Base-by-base conservation (phyloP, 441 rosid genomes). In the Manihot esculenta region DNA sequence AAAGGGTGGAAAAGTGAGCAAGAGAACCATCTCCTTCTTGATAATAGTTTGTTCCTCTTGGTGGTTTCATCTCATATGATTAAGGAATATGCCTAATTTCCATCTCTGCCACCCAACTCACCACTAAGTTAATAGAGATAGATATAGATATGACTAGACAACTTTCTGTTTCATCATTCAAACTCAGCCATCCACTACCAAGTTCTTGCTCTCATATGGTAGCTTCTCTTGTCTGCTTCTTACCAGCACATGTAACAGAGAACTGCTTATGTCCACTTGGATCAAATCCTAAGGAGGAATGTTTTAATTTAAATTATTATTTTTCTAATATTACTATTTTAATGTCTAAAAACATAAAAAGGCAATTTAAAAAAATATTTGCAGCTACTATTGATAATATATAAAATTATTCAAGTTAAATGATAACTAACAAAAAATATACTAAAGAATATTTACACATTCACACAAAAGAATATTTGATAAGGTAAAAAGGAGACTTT, bases 121-220 rank as follows among this genome's bases (percentile, higher is more conserved):
- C 50, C 61, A 67, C 70, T 44, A 56, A 54, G 15, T 17, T 14
- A 18, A 24, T 35, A 35, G 5, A 35, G 41, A 35, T 5, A 42
- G 70, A 58, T 44, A 14, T 47, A 5, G 45, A 30, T 53, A 54
- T 5, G 66, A 70, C 33, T 70, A 49, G 58, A 60, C 59, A 60
- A 61, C 35, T 48, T 51, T 60, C 23, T 49, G 24, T 23, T 60
- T 17, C 50, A 35, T 13, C 11, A 58, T n/a, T 6, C 47, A 1
- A 38, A 61, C 23, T 70, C 59, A 60, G 61, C 47, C 49, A 70
- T 49, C 66, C 73, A 60, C 73, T 17, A 70, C 17, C 21, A 13
- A 14, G 14, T 3, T 41, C 53, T 10, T 54, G 44, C 10, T 59
- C 57, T 45, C 21, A 44, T 35, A 11, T 26, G 51, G 48, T 44